A percentile compares a stretch with the other conserved stretches of the same genome.
phyloP scores from a whole-genome alignment of 306 rosid genomes.

The Trifolium repens region DNA sequence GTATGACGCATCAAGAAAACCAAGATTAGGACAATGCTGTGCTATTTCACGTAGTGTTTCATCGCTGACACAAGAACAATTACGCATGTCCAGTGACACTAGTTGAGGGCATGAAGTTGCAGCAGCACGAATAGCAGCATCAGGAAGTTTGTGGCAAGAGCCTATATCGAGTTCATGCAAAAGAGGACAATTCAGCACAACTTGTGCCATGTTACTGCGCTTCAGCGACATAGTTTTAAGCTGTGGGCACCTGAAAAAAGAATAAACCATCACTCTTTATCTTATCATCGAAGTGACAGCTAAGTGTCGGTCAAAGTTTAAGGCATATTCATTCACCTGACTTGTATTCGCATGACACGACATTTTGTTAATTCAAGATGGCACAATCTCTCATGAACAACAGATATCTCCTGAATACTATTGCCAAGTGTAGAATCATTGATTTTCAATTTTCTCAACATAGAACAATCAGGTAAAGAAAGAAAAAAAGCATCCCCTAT shows the following conservation, averaged over 20 bases:
- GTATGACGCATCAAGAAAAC: conserved; percentile 86
- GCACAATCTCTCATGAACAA: conserved; percentile 78
- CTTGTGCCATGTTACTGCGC: conserved; percentile 99
- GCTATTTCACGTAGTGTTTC: conserved; percentile 97
- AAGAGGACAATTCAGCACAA: conserved; percentile 88
- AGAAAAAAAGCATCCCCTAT: conserved; percentile 80
- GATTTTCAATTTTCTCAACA: conserved; percentile 71
- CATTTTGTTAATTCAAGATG: conserved; percentile 88
- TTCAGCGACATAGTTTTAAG: conserved; percentile 96
- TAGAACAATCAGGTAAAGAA: conserved; percentile 72
- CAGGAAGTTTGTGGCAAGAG: conserved; percentile 98
- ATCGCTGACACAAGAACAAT: conserved; percentile 92
- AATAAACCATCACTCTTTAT: conserved; percentile 39
- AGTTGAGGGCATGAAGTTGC: conserved; percentile 93
- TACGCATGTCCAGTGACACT: conserved; percentile 84
- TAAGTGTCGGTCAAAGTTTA: conserved; percentile 17
- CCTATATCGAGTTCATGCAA: conserved; percentile 87
- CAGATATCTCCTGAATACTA: conserved; percentile 82
- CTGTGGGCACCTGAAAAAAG: conserved; percentile 81
- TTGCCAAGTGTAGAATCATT: conserved; percentile 90
- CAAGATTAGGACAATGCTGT: conserved; percentile 66
- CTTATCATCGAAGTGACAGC: neutral
- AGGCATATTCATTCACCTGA: conserved; percentile 65
- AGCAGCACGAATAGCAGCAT: conserved; percentile 95
- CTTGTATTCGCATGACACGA: conserved; percentile 89